These are phyloP conservation scores for Pelargonium cotyledonis DNA, from an alignment of 441 rosid genomes.

Conservation along the genomic window DNA sequence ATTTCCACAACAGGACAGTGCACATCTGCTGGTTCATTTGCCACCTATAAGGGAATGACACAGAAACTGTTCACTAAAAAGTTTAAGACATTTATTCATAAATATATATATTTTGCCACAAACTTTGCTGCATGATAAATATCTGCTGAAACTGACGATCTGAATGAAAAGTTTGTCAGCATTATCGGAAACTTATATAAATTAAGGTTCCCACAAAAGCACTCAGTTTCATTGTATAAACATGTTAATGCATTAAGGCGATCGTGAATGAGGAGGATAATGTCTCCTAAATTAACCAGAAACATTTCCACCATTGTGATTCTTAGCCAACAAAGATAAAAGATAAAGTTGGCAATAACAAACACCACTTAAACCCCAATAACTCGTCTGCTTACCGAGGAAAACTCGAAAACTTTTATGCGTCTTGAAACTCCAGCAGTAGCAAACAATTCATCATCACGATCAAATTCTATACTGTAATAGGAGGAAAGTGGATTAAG, in stretches of 20 bases:
- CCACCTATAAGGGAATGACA: constrained; percentile 22
- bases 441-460: constrained; percentile 36
- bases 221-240: background rate
- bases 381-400: constrained; percentile 26
- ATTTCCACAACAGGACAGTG: constrained; percentile 39
- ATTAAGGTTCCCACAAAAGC: background rate
- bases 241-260: background rate
- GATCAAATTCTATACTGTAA: constrained; percentile 43
- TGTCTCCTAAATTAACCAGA: background rate
- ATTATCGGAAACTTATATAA: background rate
- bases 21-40: constrained; percentile 33
- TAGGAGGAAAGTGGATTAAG: background rate
- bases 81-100: background rate
- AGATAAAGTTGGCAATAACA: background rate
- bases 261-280: background rate
- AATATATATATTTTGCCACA: too few species aligned
- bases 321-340: constrained; percentile 6
- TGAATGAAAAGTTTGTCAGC: background rate
- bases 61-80: constrained; percentile 6
- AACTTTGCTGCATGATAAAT: background rate
- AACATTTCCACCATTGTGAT: background rate
- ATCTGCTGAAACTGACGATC: constrained; percentile 2
- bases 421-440: constrained; percentile 38
- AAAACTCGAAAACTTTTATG: constrained; percentile 35
- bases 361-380: background rate